Evolutionary conservation across 2,329 filamentous ascomycete genomes (phyloP).

Genomic region (Cladobotryum mycophilum): DNA sequence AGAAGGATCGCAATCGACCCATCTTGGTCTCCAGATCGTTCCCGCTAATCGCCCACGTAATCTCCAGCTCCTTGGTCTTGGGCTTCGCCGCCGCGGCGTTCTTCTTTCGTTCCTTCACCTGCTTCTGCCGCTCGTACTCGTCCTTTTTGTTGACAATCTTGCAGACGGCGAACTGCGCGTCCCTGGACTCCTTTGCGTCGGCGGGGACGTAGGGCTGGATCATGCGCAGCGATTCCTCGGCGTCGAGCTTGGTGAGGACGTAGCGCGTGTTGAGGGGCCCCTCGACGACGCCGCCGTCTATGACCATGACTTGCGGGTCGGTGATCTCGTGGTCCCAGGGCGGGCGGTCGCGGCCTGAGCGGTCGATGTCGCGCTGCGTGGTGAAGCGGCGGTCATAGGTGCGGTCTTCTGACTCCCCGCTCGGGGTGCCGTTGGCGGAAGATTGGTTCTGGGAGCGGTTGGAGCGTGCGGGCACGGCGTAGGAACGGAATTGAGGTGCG

Average conservation of each 20-base stretch:
- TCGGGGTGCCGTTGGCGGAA: neutral
- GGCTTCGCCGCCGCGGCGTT: conserved; percentile 35
- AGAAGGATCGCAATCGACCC: conserved; percentile 59
- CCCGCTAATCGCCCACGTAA: conserved; percentile 79
- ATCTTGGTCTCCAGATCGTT: conserved; percentile 71
- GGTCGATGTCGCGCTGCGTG: conserved; percentile 26
- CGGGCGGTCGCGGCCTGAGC: conserved; percentile 30
- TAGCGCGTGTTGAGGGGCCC: conserved; percentile 31
- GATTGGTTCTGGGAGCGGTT: conserved; percentile 5
- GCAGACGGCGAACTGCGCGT: conserved; percentile 53
- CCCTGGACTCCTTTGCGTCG: conserved; percentile 18
- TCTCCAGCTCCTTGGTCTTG: conserved; percentile 68
- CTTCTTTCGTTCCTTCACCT: conserved; percentile 37
- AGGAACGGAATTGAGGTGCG: conserved; percentile 3
- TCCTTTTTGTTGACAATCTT: conserved; percentile 58
- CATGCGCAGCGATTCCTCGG: conserved; percentile 35
- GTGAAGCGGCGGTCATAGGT: conserved; percentile 30
- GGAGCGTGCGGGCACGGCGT: neutral
- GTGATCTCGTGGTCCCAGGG: conserved; percentile 41
- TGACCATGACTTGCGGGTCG: conserved; percentile 35
- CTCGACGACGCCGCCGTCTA: conserved; percentile 33
- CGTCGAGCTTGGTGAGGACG: conserved; percentile 36
- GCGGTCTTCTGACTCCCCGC: conserved; percentile 13
- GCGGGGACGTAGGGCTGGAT: conserved; percentile 31
- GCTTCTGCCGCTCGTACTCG: conserved; percentile 37